phyloP scores from a whole-genome alignment of 2,329 filamentous ascomycete genomes.

The Apiospora hydei region DNA sequence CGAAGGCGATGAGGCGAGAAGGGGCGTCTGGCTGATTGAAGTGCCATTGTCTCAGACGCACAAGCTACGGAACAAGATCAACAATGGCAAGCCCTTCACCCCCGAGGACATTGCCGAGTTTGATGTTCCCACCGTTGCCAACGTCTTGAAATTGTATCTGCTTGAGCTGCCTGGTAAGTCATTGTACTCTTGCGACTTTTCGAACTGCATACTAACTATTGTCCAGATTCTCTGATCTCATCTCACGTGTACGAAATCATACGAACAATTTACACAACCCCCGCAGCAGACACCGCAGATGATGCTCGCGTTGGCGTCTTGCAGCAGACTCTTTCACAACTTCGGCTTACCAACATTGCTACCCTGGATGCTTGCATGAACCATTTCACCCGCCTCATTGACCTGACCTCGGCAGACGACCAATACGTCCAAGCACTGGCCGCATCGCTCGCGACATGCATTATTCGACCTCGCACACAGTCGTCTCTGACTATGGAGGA shows the following conservation, averaged over 20 bases:
- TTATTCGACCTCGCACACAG: constrained; percentile 86
- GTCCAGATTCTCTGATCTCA: constrained; percentile 90
- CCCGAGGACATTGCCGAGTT: constrained; percentile 83
- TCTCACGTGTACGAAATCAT: constrained; percentile 99
- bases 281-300: constrained; percentile 78
- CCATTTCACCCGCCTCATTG: constrained; percentile 95
- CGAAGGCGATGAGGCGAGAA: constrained; percentile 91
- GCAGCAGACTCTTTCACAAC: constrained; percentile 93
- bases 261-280: constrained; percentile 92
- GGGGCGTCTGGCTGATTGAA: constrained; percentile 93
- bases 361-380: constrained; percentile 99
- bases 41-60: constrained; percentile 87
- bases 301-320: constrained; percentile 85
- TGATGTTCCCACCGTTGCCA: constrained; percentile 93
- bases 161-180: constrained; percentile 88
- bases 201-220: constrained; percentile 36
- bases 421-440: constrained; percentile 79
- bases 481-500: constrained; percentile 95
- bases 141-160: constrained; percentile 91
- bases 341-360: constrained; percentile 95
- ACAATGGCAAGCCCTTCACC: constrained; percentile 83
- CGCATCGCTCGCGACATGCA: constrained; percentile 78
- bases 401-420: constrained; percentile 95
- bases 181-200: background rate
- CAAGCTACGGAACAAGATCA: constrained; percentile 81